These are phyloP conservation scores for Hypoxylon sp. DNA, from an alignment of 2,329 filamentous ascomycete genomes.

Conservation along the genomic window DNA sequence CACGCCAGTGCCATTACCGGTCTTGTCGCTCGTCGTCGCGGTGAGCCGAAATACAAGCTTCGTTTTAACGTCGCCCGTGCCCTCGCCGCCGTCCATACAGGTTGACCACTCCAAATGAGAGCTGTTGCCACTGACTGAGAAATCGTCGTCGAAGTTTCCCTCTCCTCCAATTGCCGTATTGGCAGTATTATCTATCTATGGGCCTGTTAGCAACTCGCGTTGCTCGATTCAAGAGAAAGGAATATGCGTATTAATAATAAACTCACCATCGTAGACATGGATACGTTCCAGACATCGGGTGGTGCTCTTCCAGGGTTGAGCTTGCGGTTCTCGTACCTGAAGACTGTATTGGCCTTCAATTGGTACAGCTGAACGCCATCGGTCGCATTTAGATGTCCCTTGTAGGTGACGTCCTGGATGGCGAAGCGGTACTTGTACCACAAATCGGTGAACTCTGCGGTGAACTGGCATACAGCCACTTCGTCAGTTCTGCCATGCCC, in stretches of 20 bases:
- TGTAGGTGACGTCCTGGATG: slow-evolving; percentile 34
- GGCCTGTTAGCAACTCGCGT: background rate
- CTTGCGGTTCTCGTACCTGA: slow-evolving; percentile 37
- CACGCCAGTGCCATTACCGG: slow-evolving; percentile 28
- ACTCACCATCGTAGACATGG: slow-evolving; percentile 39
- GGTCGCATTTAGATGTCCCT: slow-evolving; percentile 32
- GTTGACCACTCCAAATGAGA: slow-evolving; percentile 35
- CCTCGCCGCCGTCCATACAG: slow-evolving; percentile 42
- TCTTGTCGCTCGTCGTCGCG: slow-evolving; percentile 34
- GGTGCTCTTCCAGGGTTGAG: slow-evolving; percentile 27
- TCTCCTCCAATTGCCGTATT: slow-evolving; percentile 32
- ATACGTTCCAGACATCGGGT: slow-evolving; percentile 40
- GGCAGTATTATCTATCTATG: slow-evolving; percentile 30
- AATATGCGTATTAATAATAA: background rate
- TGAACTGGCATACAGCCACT: slow-evolving; percentile 30
- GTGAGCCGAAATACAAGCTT: slow-evolving; percentile 31
- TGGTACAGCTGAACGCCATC: slow-evolving; percentile 36
- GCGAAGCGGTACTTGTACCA: slow-evolving; percentile 40
- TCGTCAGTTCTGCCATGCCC: slow-evolving; percentile 39
- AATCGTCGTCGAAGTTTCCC: slow-evolving; percentile 31
- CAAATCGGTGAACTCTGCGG: slow-evolving; percentile 35
- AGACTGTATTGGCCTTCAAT: slow-evolving; percentile 25
- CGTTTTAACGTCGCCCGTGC: slow-evolving; percentile 35
- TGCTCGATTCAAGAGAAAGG: background rate
- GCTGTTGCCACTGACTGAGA: slow-evolving; percentile 19